phyloP scores from a whole-genome alignment of 2,329 filamentous ascomycete species.

The Aspergillus thermomutatus region DNA sequence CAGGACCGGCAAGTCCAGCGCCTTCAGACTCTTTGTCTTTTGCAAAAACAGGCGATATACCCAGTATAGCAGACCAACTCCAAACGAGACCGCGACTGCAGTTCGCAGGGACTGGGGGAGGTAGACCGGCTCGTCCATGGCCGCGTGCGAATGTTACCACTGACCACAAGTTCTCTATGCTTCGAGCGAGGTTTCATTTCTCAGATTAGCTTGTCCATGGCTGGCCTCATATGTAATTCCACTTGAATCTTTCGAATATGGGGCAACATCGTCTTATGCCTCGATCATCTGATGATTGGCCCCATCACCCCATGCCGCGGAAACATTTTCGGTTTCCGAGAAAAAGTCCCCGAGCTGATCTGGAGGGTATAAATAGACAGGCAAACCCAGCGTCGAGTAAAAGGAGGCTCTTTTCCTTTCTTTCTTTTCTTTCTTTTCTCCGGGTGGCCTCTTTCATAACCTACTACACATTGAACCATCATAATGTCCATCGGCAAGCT shows the following conservation, averaged over 20 bases:
- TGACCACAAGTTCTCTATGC: too few species aligned
- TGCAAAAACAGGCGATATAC: neutral
- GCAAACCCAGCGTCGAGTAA: neutral
- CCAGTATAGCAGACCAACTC: neutral
- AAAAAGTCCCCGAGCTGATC: neutral
- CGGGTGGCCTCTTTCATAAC: accelerated
- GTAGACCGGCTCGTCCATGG: neutral
- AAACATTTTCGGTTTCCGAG: neutral
- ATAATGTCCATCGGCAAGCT: neutral
- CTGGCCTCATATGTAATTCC: neutral
- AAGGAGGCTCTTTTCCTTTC: too few species aligned
- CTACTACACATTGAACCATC: neutral
- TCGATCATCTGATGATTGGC: too few species aligned
- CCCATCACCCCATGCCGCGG: neutral
- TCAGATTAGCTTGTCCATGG: neutral
- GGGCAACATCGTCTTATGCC: neutral
- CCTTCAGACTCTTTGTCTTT: neutral
- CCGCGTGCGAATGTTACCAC: neutral
- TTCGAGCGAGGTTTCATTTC: neutral
- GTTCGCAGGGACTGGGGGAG: neutral
- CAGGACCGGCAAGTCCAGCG: neutral
- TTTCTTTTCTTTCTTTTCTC: neutral
- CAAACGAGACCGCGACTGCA: neutral
- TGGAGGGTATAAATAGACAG: neutral
- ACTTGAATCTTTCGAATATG: neutral